These are phyloP conservation scores for Ricinus communis DNA, from an alignment of 345 rosid species.

Conservation along the genomic window DNA sequence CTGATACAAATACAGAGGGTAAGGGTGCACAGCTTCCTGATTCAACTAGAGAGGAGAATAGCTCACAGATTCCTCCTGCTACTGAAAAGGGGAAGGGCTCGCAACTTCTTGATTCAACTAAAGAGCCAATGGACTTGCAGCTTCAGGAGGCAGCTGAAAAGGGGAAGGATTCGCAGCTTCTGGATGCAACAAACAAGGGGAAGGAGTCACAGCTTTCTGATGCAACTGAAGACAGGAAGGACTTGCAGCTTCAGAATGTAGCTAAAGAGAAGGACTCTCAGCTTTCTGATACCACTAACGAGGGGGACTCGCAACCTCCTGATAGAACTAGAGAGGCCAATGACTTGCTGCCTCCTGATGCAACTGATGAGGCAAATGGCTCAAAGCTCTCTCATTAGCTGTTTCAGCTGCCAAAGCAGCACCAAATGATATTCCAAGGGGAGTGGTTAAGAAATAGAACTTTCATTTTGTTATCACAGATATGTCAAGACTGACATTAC, in stretches of 20 bases:
- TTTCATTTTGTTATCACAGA: constrained; percentile 22
- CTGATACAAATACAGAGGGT: neutral
- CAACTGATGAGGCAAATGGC: constrained; percentile 6
- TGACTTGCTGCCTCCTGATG: constrained; percentile 3
- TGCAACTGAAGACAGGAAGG: constrained; percentile 5
- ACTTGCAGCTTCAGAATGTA: neutral
- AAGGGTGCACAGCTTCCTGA: neutral
- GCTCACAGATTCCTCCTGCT: neutral
- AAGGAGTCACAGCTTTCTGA: constrained; percentile 3
- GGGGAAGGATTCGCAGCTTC: constrained; percentile 1
- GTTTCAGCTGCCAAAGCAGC: constrained; percentile 24
- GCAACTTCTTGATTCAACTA: neutral
- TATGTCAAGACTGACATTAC: constrained; percentile 13
- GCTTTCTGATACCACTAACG: neutral
- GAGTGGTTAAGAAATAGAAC: constrained; percentile 4
- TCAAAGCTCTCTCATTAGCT: constrained; percentile 15
- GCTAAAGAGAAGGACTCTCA: neutral
- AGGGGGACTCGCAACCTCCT: constrained; percentile 10
- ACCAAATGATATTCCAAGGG: constrained; percentile 15
- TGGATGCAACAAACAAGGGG: neutral
- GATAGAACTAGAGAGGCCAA: constrained; percentile 2
- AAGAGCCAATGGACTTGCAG: neutral
- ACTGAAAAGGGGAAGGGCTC: neutral
- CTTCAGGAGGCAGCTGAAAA: constrained; percentile 6
- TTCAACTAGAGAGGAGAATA: neutral